Conservation (phyloP, 2,329 filamentous ascomycete species). For the Fusarium setosum region DNA sequence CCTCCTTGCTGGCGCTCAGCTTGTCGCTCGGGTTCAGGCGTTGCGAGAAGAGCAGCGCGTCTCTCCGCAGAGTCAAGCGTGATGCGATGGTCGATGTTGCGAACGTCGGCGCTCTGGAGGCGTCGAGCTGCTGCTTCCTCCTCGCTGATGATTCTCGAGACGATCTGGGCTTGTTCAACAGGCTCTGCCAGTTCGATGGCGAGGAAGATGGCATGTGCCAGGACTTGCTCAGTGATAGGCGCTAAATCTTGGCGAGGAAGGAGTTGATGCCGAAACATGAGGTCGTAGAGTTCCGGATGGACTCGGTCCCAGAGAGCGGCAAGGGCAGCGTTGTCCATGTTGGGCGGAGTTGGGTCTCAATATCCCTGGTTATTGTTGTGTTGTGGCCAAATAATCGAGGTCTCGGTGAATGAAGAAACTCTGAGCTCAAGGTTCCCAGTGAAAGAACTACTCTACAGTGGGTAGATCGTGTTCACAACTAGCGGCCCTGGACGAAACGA, state of each 20-base stretch:
- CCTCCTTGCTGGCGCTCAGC: background rate
- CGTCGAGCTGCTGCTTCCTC: conserved; percentile 31
- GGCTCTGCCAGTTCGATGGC: conserved; percentile 37
- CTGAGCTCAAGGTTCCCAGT: too few relatives aligned
- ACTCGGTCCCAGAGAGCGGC: conserved; percentile 23
- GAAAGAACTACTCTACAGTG: too few relatives aligned
- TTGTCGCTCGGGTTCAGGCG: background rate
- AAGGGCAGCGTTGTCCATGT: too few relatives aligned
- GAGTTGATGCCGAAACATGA: conserved; percentile 18
- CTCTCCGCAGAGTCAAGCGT: conserved; percentile 29
- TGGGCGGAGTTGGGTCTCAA: background rate
- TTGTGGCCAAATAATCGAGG: too few relatives aligned
- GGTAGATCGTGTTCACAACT: too few relatives aligned
- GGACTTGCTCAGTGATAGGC: conserved; percentile 16
- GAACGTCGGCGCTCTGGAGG: conserved; percentile 25
- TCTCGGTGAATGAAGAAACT: too few relatives aligned
- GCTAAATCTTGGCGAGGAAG: conserved; percentile 6
- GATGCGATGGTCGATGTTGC: conserved; percentile 13
- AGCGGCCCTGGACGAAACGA: too few relatives aligned
- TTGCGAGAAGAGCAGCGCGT: background rate
- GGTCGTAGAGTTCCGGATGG: conserved; percentile 36
- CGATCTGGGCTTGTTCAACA: conserved; percentile 26
- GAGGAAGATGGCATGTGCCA: conserved; percentile 27
- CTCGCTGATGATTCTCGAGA: conserved; percentile 38
- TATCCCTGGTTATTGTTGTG: background rate